phyloP scores from a whole-genome alignment of 2,329 filamentous ascomycete species.

The Immersiporthe knoxdaviesiana region DNA sequence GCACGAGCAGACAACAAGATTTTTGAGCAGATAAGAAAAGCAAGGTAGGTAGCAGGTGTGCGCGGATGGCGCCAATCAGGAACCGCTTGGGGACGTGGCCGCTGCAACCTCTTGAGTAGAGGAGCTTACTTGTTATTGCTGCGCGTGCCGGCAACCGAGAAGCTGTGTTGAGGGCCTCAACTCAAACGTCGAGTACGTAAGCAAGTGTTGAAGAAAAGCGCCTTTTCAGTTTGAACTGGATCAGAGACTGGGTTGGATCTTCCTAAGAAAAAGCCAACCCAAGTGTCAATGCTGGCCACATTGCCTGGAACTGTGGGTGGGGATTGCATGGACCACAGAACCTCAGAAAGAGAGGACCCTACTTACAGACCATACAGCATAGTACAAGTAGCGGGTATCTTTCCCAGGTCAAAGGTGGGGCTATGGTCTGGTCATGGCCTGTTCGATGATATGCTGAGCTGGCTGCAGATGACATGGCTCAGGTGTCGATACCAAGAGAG shows the following conservation, averaged over 20 bases:
- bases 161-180: not conserved
- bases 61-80: conserved; percentile 7
- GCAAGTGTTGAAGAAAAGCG: not conserved
- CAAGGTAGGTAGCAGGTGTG: not conserved
- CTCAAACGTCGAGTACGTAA: not conserved
- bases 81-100: conserved; percentile 2
- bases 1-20: not conserved
- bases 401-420: not conserved
- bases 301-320: not conserved
- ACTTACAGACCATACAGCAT: not conserved
- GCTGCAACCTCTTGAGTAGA: not conserved
- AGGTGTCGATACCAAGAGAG: not conserved
- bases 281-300: not conserved
- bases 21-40: conserved; percentile 1
- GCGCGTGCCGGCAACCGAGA: conserved; percentile 11
- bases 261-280: not conserved
- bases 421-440: not conserved
- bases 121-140: not conserved
- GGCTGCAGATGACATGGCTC: not conserved
- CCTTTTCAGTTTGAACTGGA: not conserved
- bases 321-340: not conserved
- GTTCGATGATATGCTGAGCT: not conserved
- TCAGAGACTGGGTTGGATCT: not conserved
- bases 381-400: not conserved
- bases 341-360: not conserved